Evolutionary conservation across 2,329 filamentous ascomycete species (phyloP), one percentile per base, ranked within the genome.

Genomic region (Xylariaceae sp.): DNA sequence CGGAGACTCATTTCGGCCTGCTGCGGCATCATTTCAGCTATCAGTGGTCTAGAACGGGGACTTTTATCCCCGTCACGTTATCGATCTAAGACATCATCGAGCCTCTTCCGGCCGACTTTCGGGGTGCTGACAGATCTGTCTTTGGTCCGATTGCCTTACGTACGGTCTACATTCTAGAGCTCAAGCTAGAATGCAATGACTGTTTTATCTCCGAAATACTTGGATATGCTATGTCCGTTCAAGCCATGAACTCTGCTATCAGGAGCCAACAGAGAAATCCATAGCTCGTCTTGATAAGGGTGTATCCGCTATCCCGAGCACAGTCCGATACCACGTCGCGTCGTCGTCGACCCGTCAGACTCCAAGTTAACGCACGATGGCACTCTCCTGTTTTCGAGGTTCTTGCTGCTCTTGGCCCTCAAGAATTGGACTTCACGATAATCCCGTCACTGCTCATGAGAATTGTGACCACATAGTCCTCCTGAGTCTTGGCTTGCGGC

Each of bases 51-150:
- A 40, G 58, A 43, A 16, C 45, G n/a, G 29, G 54, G 58, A 39
- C 21, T 17, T 9, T 37, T 31, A 2, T 21, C 19, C 29, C 19
- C 36, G 24, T 53, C 41, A 28, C 49, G 24, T 53, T 49, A 28
- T 43, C 40, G 24, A 53, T 58, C 54, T 45, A 53, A 46, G 45
- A 48, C 41, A 40, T 36, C 44, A 36, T 54, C 54, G 54, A 48
- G 58, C 36, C 43, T 46, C 31, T 44, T 43, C 29, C 34, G 52
- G 31, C 50, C 37, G 23, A 28, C 50, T 39, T 29, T 39, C 29
- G 47, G 48, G 46, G 43, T 26, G 34, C 23, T 46, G 46, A 51
- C 47, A 54, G 51, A 53, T 58, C 46, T 21, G 37, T 23, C 17
- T 33, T 55, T 51, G 55, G 58, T 2, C 55, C 54, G 50, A 58